These are phyloP conservation scores for Salix caprea DNA, from an alignment of 345 rosid genomes.

Conservation along the genomic window DNA sequence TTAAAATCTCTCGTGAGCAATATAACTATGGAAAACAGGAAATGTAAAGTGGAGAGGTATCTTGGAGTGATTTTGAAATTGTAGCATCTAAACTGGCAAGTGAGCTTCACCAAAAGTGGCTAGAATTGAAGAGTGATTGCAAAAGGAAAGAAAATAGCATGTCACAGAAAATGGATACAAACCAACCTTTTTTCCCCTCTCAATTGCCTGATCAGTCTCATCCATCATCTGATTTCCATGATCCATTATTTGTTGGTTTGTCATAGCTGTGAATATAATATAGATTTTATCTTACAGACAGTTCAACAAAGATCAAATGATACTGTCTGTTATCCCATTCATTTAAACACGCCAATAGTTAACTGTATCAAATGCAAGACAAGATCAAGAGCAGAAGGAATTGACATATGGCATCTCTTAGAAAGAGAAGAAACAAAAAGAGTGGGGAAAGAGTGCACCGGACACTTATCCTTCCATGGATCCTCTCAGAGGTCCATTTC, in stretches of 20 bases:
- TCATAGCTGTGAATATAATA: slow-evolving; percentile 57
- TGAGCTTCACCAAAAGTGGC: neutral
- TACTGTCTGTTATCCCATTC: neutral
- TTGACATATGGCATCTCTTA: neutral
- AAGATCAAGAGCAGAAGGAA: neutral
- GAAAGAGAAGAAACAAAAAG: neutral
- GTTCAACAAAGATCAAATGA: neutral
- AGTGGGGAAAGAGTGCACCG: neutral
- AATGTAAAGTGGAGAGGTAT: neutral
- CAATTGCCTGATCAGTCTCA: slow-evolving; percentile 93
- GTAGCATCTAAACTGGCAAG: neutral
- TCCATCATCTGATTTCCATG: slow-evolving; percentile 78
- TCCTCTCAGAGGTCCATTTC: neutral
- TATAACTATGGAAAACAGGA: neutral
- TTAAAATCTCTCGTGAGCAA: neutral
- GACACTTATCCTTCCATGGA: neutral
- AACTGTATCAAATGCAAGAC: neutral
- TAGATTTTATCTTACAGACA: slow-evolving; percentile 12
- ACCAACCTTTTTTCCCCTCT: slow-evolving; percentile 71
- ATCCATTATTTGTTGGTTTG: slow-evolving; percentile 72
- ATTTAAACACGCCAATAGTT: too few relatives aligned
- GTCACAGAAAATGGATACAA: neutral
- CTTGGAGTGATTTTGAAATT: neutral
- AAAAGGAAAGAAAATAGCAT: neutral
- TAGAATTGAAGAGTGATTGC: neutral